Percentiles rank a stretch among this genome's conserved stretches.
Conservation (phyloP, 2,329 filamentous ascomycete genomes). For the Cladophialophora immunda region DNA sequence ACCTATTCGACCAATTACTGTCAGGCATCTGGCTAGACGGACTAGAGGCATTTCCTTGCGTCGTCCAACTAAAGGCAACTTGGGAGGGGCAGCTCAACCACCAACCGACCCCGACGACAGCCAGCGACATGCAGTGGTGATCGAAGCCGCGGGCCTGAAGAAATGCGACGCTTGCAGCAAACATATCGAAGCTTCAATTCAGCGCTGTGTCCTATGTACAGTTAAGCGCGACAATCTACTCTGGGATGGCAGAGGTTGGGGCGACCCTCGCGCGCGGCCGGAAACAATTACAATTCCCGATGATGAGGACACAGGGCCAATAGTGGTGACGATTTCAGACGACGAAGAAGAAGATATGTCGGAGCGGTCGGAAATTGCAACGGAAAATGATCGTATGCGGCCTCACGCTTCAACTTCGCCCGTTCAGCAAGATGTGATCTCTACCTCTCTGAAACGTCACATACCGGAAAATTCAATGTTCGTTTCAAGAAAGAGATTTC, state of each 20-base stretch:
- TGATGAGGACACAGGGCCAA: conserved; percentile 28
- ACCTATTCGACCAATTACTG: neutral
- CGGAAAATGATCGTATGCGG: neutral
- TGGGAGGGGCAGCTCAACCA: neutral
- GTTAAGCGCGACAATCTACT: neutral
- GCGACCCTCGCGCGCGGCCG: neutral
- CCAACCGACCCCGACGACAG: neutral
- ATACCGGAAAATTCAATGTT: conserved; percentile 16
- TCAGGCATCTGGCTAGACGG: neutral
- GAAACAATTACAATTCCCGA: neutral
- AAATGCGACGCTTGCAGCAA: conserved; percentile 1
- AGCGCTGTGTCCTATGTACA: neutral
- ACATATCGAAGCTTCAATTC: neutral
- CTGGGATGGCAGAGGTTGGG: neutral
- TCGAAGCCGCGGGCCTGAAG: neutral
- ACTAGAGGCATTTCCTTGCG: neutral
- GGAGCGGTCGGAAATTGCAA: neutral
- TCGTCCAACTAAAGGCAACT: neutral
- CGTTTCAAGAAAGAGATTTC: conserved; percentile 16
- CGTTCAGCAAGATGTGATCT: conserved; percentile 1
- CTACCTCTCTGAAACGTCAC: conserved; percentile 17
- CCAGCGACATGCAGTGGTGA: neutral
- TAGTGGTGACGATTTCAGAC: neutral
- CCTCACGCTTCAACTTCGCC: neutral
- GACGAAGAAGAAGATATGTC: neutral